Conservation (phyloP, 2,329 filamentous ascomycete genomes). For the Ramularia endophylla region DNA sequence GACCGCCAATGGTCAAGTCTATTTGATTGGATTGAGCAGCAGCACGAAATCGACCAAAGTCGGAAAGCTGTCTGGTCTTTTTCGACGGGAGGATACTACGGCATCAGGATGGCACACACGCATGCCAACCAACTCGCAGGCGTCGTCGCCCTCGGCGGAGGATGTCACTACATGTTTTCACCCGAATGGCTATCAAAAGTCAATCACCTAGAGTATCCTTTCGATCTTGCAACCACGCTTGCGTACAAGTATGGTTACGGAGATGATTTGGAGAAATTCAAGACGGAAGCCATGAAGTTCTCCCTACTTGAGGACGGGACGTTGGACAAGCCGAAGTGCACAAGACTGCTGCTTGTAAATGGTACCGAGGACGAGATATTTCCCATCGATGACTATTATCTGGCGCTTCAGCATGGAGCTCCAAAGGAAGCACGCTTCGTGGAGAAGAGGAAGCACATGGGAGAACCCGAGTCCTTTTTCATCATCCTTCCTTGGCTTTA, state of each 20-base stretch:
- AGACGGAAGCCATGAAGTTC: slow-evolving; percentile 45
- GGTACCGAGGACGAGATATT: slow-evolving; percentile 57
- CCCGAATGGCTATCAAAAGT: slow-evolving; percentile 49
- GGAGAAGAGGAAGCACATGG: slow-evolving; percentile 43
- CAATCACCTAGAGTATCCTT: slow-evolving; percentile 55
- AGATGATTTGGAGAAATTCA: slow-evolving; percentile 40
- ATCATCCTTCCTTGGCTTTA: slow-evolving; percentile 47
- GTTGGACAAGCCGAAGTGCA: slow-evolving; percentile 44
- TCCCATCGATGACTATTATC: slow-evolving; percentile 55
- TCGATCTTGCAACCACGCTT: slow-evolving; percentile 49
- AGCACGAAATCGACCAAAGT: slow-evolving; percentile 43
- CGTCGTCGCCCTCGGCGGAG: slow-evolving; percentile 50
- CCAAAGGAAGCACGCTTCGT: slow-evolving; percentile 50
- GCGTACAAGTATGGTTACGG: slow-evolving; percentile 45
- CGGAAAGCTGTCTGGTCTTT: slow-evolving; percentile 52
- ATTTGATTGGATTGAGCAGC: slow-evolving; percentile 49
- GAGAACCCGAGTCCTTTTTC: slow-evolving; percentile 45
- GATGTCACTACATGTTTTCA: slow-evolving; percentile 55
- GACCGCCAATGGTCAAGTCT: slow-evolving; percentile 51
- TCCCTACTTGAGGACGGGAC: slow-evolving; percentile 52
- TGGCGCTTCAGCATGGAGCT: slow-evolving; percentile 47
- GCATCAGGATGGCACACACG: slow-evolving; percentile 53
- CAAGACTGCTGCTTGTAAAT: slow-evolving; percentile 51
- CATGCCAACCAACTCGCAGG: slow-evolving; percentile 48
- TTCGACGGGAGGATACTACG: slow-evolving; percentile 55